Evolutionary conservation across 768 basidiomycete species (phyloP).

Genomic region (Clitopilus passeckerianus): DNA sequence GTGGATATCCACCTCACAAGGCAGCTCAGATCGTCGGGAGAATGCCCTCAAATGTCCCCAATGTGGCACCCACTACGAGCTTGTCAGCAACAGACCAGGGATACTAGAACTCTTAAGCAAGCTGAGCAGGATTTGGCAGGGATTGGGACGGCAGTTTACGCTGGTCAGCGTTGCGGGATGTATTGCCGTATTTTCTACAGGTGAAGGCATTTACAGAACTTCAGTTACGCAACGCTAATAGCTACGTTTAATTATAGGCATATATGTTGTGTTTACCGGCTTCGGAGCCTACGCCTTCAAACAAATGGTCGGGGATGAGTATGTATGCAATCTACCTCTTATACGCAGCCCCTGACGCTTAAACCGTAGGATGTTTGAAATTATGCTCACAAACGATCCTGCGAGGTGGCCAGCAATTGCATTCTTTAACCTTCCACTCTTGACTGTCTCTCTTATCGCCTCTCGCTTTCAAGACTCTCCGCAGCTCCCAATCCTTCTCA

Average conservation of each 20-base stretch:
- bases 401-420: constrained; percentile 74
- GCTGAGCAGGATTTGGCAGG: constrained; percentile 45
- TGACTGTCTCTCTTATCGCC: constrained; percentile 64
- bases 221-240: neutral
- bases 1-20: constrained; percentile 74
- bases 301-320: constrained; percentile 69
- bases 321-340: constrained; percentile 10
- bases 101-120: constrained; percentile 44
- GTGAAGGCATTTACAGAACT: constrained; percentile 31
- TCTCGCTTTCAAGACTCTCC: constrained; percentile 45
- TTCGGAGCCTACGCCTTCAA: constrained; percentile 73
- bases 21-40: constrained; percentile 42
- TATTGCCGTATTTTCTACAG: constrained; percentile 53
- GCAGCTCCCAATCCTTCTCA: constrained; percentile 30
- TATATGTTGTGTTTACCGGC: constrained; percentile 47
- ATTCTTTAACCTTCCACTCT: constrained; percentile 67
- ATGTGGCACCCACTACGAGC: constrained; percentile 60
- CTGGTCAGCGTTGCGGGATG: constrained; percentile 44
- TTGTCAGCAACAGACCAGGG: constrained; percentile 59
- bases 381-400: constrained; percentile 64
- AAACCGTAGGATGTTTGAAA: constrained; percentile 49
- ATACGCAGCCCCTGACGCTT: neutral
- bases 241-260: constrained; percentile 16
- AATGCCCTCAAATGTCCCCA: constrained; percentile 82
- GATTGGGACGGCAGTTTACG: constrained; percentile 47